Percentiles rank a stretch among this genome's conserved stretches.
phyloP scores from a whole-genome alignment of 1,284 basidiomycete species.

The Mycosarcoma maydis region DNA sequence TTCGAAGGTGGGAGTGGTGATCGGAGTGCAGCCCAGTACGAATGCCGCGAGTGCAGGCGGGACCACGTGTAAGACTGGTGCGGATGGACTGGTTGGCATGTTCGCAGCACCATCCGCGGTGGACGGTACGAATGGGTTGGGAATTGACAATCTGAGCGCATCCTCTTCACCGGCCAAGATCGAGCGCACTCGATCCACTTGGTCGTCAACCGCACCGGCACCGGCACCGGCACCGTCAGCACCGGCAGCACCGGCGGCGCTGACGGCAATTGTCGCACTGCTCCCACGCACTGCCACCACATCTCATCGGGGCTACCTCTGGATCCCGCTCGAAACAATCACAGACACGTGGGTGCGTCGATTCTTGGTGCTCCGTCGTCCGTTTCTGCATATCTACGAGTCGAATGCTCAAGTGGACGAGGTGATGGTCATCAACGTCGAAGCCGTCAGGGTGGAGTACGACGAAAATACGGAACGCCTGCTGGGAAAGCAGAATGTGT shows the following conservation, averaged over 20 bases:
- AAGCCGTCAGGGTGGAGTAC: conserved; percentile 83
- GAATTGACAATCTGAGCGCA: conserved; percentile 1
- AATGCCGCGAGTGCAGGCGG: neutral
- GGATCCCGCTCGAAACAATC: conserved; percentile 80
- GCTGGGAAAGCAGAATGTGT: conserved; percentile 71
- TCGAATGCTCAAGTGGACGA: conserved; percentile 84
- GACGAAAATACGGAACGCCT: conserved; percentile 86
- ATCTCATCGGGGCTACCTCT: conserved; percentile 83
- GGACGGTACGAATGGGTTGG: neutral
- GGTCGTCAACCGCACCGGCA: too few relatives aligned
- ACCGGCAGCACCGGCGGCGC: conserved; percentile 2
- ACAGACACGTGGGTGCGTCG: conserved; percentile 82
- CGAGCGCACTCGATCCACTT: conserved; percentile 4
- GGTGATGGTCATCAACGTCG: conserved; percentile 80
- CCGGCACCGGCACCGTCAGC: neutral
- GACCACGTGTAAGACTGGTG: neutral
- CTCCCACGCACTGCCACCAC: conserved; percentile 74
- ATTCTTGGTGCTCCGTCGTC: conserved; percentile 85
- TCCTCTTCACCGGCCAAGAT: neutral
- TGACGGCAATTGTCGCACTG: conserved; percentile 50
- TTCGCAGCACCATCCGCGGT: conserved; percentile 3
- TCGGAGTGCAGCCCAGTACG: conserved; percentile 28
- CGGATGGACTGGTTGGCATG: conserved; percentile 3
- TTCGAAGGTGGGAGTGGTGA: conserved; percentile 29
- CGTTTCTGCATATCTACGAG: conserved; percentile 87